A percentile compares a stretch with the other conserved stretches of the same genome.
phyloP scores from a whole-genome alignment of 2,329 filamentous ascomycete species.

The Aspergillus fumigatiaffinis region DNA sequence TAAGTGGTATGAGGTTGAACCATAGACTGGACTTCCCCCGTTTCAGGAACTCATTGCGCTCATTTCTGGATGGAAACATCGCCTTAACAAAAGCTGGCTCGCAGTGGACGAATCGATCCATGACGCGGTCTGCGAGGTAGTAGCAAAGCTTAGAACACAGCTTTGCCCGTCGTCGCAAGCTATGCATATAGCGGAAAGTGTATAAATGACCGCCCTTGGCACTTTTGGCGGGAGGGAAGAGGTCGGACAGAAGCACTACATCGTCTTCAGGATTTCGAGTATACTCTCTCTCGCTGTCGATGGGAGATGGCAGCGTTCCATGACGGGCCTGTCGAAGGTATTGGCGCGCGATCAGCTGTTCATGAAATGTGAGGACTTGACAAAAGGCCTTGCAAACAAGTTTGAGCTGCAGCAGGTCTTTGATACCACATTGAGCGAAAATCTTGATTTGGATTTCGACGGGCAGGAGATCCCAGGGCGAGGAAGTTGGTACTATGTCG shows the following conservation, averaged over 20 bases:
- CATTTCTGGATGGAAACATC: constrained; percentile 30
- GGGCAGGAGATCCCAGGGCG: constrained; percentile 38
- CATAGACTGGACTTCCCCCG: constrained; percentile 31
- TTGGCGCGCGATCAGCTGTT: constrained; percentile 38
- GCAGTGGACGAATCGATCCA: constrained; percentile 35
- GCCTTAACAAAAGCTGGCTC: constrained; percentile 29
- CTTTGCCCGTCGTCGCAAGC: constrained; percentile 35
- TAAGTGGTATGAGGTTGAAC: constrained; percentile 40
- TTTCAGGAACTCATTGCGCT: constrained; percentile 32
- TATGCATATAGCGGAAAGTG: constrained; percentile 39
- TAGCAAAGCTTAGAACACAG: constrained; percentile 37
- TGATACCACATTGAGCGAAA: constrained; percentile 37
- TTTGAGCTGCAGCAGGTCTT: constrained; percentile 34
- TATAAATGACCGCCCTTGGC: constrained; percentile 36
- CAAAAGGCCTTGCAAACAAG: constrained; percentile 39
- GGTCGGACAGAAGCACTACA: constrained; percentile 41
- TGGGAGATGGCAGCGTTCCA: constrained; percentile 40
- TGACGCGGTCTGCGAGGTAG: constrained; percentile 40
- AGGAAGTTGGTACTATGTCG: constrained; percentile 25
- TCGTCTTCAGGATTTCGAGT: constrained; percentile 41
- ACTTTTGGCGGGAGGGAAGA: constrained; percentile 38
- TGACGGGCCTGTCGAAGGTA: constrained; percentile 41
- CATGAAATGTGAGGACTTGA: constrained; percentile 34
- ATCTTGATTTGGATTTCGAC: constrained; percentile 41
- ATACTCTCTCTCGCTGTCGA: constrained; percentile 33